Percentiles rank a stretch among this genome's conserved stretches.
Conservation (phyloP, 2,329 filamentous ascomycete genomes). For the Corinectria fuckeliana region DNA sequence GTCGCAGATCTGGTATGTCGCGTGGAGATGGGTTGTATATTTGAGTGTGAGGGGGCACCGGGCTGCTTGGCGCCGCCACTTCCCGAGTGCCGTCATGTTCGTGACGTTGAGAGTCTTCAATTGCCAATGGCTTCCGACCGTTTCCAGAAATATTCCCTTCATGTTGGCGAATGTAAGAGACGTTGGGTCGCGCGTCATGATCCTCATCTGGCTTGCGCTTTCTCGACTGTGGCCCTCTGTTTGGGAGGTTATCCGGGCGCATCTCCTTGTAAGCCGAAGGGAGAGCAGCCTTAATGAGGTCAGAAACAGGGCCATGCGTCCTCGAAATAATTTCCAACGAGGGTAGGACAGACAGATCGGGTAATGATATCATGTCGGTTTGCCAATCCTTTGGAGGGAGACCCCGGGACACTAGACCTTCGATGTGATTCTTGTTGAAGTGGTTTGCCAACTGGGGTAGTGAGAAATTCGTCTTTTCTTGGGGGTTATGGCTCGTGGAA, state of each 20-base stretch:
- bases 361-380: conserved; percentile 53
- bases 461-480: conserved; percentile 52
- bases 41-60: background rate
- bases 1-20: conserved; percentile 33
- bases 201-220: background rate
- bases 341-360: conserved; percentile 42
- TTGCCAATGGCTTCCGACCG: background rate
- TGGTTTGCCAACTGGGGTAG: conserved; percentile 66
- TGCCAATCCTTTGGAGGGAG: conserved; percentile 50
- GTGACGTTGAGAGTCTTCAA: background rate
- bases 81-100: background rate
- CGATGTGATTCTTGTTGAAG: conserved; percentile 55
- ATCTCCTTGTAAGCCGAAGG: conserved; percentile 41
- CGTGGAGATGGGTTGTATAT: conserved; percentile 4
- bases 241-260: conserved; percentile 13
- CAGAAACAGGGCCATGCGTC: conserved; percentile 42
- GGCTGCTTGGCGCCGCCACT: background rate
- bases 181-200: background rate
- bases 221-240: background rate
- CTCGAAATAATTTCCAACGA: conserved; percentile 38
- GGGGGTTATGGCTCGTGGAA: conserved; percentile 45
- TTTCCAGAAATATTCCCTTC: background rate
- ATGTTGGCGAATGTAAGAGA: background rate
- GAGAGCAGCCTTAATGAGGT: conserved; percentile 49
- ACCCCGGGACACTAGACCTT: conserved; percentile 32